These are phyloP conservation scores for Gliomastix tumulicola DNA, from an alignment of 2,329 filamentous ascomycete genomes.

Conservation along the genomic window DNA sequence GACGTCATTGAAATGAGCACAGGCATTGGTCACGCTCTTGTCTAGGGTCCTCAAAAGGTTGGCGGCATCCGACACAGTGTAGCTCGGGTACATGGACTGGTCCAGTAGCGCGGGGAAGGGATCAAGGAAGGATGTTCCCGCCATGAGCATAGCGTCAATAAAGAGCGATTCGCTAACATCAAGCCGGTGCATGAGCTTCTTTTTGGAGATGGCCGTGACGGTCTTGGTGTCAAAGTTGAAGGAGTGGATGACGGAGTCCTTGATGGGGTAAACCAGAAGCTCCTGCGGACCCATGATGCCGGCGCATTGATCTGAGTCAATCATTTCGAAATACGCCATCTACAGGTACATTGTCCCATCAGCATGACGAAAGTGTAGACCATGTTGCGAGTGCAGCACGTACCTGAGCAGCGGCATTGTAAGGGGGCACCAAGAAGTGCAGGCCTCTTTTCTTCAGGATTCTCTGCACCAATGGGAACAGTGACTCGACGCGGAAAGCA, in stretches of 20 bases:
- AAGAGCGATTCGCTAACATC: slow-evolving; percentile 62
- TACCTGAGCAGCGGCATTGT: slow-evolving; percentile 82
- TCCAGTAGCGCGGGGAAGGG: slow-evolving; percentile 73
- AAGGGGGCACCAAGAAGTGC: slow-evolving; percentile 77
- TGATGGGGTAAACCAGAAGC: slow-evolving; percentile 76
- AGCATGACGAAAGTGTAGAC: slow-evolving; percentile 7
- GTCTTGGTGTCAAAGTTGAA: slow-evolving; percentile 64
- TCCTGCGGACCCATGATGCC: slow-evolving; percentile 81
- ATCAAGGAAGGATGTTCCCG: slow-evolving; percentile 73
- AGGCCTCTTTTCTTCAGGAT: slow-evolving; percentile 63
- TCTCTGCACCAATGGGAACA: slow-evolving; percentile 71
- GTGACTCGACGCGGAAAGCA: slow-evolving; percentile 61
- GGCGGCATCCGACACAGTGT: slow-evolving; percentile 67
- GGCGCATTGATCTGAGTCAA: slow-evolving; percentile 60
- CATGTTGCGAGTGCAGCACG: too few relatives aligned
- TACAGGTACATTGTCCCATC: too few relatives aligned
- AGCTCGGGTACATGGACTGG: slow-evolving; percentile 44
- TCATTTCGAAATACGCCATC: slow-evolving; percentile 72
- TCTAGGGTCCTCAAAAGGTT: slow-evolving; percentile 66
- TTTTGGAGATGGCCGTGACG: slow-evolving; percentile 59
- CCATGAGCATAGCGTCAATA: slow-evolving; percentile 75
- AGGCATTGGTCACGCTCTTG: slow-evolving; percentile 64
- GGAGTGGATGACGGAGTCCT: slow-evolving; percentile 61
- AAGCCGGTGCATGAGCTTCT: slow-evolving; percentile 62
- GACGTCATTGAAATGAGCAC: slow-evolving; percentile 73